These are phyloP conservation scores for Rhynchosporium agropyri DNA, from an alignment of 2,329 filamentous ascomycete species.

Conservation along the genomic window DNA sequence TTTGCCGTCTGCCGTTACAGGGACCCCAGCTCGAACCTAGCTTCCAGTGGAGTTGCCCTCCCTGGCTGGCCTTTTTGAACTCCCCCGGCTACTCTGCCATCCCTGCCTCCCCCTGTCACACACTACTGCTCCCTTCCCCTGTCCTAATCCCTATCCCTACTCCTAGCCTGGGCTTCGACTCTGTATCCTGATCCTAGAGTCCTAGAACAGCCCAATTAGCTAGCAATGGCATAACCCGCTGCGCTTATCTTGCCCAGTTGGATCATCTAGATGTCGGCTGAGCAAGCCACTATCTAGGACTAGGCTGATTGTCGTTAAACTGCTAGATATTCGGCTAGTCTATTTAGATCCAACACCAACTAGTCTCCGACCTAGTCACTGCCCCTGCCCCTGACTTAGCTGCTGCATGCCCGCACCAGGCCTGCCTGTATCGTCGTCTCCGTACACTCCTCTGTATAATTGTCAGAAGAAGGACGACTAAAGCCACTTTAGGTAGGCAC, in stretches of 20 bases:
- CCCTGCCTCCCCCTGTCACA: constrained; percentile 6
- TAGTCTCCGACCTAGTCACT: background rate
- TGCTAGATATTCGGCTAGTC: background rate
- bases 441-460: background rate
- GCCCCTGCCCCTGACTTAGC: background rate
- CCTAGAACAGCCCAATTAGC: constrained; percentile 27
- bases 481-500: background rate
- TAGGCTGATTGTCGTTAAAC: constrained; percentile 22
- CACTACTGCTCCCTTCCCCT: constrained; percentile 1
- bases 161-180: background rate
- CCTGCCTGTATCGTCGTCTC: constrained; percentile 3
- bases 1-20: constrained; percentile 12
- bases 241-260: constrained; percentile 27
- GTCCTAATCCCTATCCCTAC: constrained; percentile 7
- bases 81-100: background rate
- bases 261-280: constrained; percentile 26
- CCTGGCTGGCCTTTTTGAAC: background rate
- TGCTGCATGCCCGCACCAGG: constrained; percentile 10
- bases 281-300: constrained; percentile 29
- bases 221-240: constrained; percentile 25
- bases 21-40: background rate
- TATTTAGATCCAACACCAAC: too few relatives aligned
- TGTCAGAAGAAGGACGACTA: background rate
- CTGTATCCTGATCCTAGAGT: constrained; percentile 10
- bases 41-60: background rate